Conservation (phyloP, 1,139 yeast species). For the Yarrowia galli region DNA sequence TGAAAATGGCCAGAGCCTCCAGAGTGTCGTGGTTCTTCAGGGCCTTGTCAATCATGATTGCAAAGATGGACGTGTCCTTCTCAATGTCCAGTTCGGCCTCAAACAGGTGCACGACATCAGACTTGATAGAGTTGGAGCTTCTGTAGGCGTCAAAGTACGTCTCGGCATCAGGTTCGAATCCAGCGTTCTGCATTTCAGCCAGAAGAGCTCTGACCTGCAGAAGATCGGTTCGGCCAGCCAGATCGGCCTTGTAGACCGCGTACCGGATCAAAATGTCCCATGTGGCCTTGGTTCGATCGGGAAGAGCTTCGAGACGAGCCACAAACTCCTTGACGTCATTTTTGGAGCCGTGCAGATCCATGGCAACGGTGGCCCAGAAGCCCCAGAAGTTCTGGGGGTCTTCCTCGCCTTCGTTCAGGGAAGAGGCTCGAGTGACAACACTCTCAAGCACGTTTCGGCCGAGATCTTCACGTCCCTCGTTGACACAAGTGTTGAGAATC, state of each 20-base stretch:
- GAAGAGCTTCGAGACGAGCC: neutral
- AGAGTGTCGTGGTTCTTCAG: slow-evolving; percentile 46
- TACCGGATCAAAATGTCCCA: slow-evolving; percentile 52
- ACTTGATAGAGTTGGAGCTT: slow-evolving; percentile 45
- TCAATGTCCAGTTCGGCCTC: slow-evolving; percentile 44
- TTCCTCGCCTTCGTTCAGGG: neutral
- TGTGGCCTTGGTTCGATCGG: slow-evolving; percentile 47
- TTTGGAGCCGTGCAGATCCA: slow-evolving; percentile 12
- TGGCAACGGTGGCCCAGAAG: slow-evolving; percentile 21
- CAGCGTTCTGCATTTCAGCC: slow-evolving; percentile 41
- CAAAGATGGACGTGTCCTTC: slow-evolving; percentile 46
- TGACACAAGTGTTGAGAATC: slow-evolving; percentile 16
- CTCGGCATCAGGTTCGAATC: slow-evolving; percentile 45
- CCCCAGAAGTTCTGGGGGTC: slow-evolving; percentile 28
- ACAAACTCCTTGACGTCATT: slow-evolving; percentile 6
- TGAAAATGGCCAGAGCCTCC: slow-evolving; percentile 51
- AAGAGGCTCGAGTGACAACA: neutral
- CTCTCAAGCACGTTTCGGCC: slow-evolving; percentile 6
- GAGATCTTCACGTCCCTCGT: slow-evolving; percentile 19
- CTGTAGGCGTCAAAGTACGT: slow-evolving; percentile 47
- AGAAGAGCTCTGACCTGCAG: slow-evolving; percentile 42
- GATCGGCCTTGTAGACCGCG: slow-evolving; percentile 45
- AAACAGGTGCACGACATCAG: slow-evolving; percentile 44
- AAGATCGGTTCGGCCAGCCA: slow-evolving; percentile 40
- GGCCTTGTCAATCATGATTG: slow-evolving; percentile 46